Conservation (phyloP, 1,284 basidiomycete species). For the Cryptococcus sp. region DNA sequence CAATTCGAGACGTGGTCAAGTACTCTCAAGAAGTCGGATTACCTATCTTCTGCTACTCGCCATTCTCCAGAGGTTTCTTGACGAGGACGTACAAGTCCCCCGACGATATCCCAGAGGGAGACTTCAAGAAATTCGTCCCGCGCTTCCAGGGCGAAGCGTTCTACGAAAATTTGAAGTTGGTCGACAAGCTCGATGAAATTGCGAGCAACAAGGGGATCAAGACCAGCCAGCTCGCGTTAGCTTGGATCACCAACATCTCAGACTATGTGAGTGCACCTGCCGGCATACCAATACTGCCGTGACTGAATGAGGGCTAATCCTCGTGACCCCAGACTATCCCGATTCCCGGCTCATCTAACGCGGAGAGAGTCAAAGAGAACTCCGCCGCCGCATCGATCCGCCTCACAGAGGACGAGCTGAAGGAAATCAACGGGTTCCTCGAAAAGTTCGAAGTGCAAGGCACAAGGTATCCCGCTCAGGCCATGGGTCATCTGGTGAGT, state of each 20-base stretch:
- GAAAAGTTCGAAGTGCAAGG: conserved; percentile 35
- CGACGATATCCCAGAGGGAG: conserved; percentile 59
- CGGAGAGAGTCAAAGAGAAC: conserved; percentile 57
- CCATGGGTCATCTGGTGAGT: conserved; percentile 13
- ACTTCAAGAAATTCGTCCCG: conserved; percentile 31
- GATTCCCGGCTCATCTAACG: conserved; percentile 60
- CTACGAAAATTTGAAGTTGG: conserved; percentile 61
- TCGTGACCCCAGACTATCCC: conserved; percentile 55
- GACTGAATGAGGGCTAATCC: not conserved
- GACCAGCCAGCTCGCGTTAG: conserved; percentile 63
- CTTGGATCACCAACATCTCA: conserved; percentile 61
- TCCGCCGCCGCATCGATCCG: conserved; percentile 54
- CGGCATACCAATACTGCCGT: too few relatives aligned
- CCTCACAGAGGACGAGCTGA: conserved; percentile 50
- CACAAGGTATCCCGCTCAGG: conserved; percentile 31
- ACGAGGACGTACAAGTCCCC: conserved; percentile 58
- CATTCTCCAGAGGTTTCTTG: conserved; percentile 64
- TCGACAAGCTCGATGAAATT: conserved; percentile 56
- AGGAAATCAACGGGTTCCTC: conserved; percentile 55
- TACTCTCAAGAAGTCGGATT: conserved; percentile 57
- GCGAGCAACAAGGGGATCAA: conserved; percentile 60
- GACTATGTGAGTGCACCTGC: conserved; percentile 47
- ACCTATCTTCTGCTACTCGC: conserved; percentile 63
- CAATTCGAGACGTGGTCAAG: conserved; percentile 51
- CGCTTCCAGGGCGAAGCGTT: conserved; percentile 57